These are phyloP conservation scores for Annulohypoxylon stygium DNA, from an alignment of 495 filamentous ascomycete genomes.

Conservation along the genomic window DNA sequence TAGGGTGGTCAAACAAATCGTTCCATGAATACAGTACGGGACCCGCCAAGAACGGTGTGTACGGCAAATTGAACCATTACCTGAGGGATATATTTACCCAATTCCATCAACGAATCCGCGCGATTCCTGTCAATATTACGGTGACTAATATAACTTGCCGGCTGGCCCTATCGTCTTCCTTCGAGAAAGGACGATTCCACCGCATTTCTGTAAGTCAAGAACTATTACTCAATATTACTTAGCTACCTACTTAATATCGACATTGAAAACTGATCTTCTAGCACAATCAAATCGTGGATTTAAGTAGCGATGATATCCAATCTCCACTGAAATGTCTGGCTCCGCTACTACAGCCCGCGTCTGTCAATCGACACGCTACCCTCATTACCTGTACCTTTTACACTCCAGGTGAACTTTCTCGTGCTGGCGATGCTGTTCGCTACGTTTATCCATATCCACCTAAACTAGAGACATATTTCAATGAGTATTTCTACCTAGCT, in stretches of 20 bases:
- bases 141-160: not conserved
- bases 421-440: too few species aligned
- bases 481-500: too few species aligned
- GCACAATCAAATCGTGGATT: not conserved
- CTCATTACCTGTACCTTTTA: slow-evolving; percentile 22
- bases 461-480: too few species aligned
- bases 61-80: slow-evolving; percentile 52
- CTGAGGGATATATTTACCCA: slow-evolving; percentile 33
- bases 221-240: not conserved
- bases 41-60: slow-evolving; percentile 42
- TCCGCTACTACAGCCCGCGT: slow-evolving; percentile 15
- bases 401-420: too few species aligned
- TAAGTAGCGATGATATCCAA: not conserved
- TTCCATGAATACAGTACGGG: slow-evolving; percentile 28
- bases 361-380: slow-evolving; percentile 44
- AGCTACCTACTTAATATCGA: not conserved
- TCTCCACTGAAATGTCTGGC: not conserved
- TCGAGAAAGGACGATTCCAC: slow-evolving; percentile 12
- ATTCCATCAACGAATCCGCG: slow-evolving; percentile 23
- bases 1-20: slow-evolving; percentile 45
- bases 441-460: too few species aligned
- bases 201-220: slow-evolving; percentile 39
- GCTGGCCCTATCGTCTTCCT: slow-evolving; percentile 5
- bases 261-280: not conserved
- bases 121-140: not conserved